Base-by-base conservation (phyloP, 257 asterid species). In the Solanum dulcamara region DNA sequence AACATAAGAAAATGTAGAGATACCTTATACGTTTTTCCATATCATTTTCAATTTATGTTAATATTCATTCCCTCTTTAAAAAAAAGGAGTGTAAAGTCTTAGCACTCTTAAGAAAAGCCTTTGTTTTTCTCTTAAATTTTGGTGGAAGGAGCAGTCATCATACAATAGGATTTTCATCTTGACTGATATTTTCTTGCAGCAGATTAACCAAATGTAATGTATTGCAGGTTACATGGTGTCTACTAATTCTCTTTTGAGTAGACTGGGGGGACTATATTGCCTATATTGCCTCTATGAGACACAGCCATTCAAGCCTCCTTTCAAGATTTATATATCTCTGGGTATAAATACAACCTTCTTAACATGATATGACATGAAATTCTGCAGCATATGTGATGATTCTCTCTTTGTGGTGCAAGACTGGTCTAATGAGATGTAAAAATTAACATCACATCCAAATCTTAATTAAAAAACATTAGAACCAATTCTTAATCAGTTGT, bases 181-280 rank as follows among this genome's bases (percentile, higher is more conserved):
- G 14, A 62, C 12, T 62, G 30, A n/a, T 66, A 59, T 40, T 66
- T 51, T 60, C 67, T 13, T 35, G 48, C 22, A 10, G 53, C 18
- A n/a, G 50, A 42, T 13, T 74, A 74, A 74, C 59, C 55, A 14
- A 74, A 74, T 40, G 33, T 44, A 40, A 24, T 74, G n/a, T 77
- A 51, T 91, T 90, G 89, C 86, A 96, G 98, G 93, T 46, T 91
- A 92, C 89, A 83, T 91, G 89, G 89, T 88, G 77, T 88, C 96
- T 48, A 57, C 89, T 84, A 81, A 87, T 83, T 89, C 94, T 88
- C 87, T 95, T 81, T 86, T 92, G 75, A 88, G 85, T 81, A 92
- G 94, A 93, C 87, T 94, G 88, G 97, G 97, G 66, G 97, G 98
- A 37, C 88, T 96, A 59, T 96, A 93, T 90, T 94, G 97, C 93